Evolutionary conservation across 2,329 filamentous ascomycete species (phyloP).

Genomic region (Paraphaeosphaeria minitans): DNA sequence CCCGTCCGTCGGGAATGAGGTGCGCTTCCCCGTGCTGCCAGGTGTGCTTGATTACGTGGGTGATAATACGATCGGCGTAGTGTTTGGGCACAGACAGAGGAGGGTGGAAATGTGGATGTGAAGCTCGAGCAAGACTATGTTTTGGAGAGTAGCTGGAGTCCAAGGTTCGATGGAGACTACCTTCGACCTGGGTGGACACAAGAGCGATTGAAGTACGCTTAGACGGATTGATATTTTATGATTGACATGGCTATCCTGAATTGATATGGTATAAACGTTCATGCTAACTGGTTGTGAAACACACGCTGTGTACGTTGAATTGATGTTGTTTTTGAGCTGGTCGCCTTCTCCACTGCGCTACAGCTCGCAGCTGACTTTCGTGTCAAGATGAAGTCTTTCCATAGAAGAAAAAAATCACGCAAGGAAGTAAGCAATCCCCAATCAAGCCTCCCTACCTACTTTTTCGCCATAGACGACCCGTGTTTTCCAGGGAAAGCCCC

Average conservation of each 20-base stretch:
- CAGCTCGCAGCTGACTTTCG: no score
- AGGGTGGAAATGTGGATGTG: slow-evolving; percentile 57
- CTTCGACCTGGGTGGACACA: slow-evolving; percentile 59
- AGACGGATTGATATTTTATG: background rate
- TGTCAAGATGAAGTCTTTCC: background rate
- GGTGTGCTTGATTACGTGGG: slow-evolving; percentile 64
- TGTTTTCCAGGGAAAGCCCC: no score
- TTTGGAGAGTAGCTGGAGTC: slow-evolving; percentile 59
- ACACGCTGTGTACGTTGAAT: background rate
- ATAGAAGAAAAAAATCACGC: no score
- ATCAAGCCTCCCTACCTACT: no score
- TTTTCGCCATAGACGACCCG: no score
- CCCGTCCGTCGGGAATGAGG: slow-evolving; percentile 65
- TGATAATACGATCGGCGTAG: slow-evolving; percentile 61
- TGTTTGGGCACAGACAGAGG: slow-evolving; percentile 63
- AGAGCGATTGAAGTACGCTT: slow-evolving; percentile 41
- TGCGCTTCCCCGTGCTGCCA: slow-evolving; percentile 64
- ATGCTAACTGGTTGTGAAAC: background rate
- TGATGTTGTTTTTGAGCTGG: background rate
- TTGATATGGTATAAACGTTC: background rate
- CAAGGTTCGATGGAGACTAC: slow-evolving; percentile 55
- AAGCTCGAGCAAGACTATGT: slow-evolving; percentile 61
- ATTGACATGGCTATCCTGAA: no score
- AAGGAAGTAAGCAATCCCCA: no score
- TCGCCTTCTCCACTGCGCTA: background rate